Evolutionary conservation across 2,329 filamentous ascomycete genomes (phyloP).

Genomic region (Ambrosiella beaveri): DNA sequence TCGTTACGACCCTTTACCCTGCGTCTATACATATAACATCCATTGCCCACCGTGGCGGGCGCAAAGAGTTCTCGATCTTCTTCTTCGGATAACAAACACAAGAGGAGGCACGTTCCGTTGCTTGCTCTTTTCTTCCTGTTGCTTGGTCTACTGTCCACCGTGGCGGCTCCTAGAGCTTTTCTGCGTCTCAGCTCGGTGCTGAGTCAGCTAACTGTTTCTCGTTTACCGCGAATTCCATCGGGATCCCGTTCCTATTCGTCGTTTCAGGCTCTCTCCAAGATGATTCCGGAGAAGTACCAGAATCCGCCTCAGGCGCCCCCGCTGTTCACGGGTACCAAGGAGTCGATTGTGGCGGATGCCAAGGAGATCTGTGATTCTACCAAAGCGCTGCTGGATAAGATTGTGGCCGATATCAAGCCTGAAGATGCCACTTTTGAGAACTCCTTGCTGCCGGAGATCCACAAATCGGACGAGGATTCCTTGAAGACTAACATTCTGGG

Average conservation of each 20-base stretch:
- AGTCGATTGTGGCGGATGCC: conserved; percentile 49
- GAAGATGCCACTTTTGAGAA: conserved; percentile 36
- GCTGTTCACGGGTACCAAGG: conserved; percentile 57
- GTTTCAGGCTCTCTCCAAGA: conserved; percentile 20
- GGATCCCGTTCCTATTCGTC: conserved; percentile 15
- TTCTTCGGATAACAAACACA: not conserved
- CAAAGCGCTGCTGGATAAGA: conserved; percentile 46
- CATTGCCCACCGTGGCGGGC: not conserved
- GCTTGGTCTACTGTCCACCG: conserved; percentile 38
- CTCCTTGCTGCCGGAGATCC: conserved; percentile 49
- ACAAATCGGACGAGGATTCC: conserved; percentile 49
- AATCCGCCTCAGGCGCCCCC: conserved; percentile 64
- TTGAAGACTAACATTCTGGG: conserved; percentile 49
- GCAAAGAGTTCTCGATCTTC: not conserved
- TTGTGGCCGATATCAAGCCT: conserved; percentile 43
- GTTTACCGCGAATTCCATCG: conserved; percentile 15
- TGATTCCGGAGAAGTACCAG: conserved; percentile 50
- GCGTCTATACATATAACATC: not conserved
- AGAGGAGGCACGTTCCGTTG: conserved; percentile 7
- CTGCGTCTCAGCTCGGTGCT: conserved; percentile 41
- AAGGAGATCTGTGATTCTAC: conserved; percentile 47
- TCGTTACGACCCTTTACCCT: not conserved
- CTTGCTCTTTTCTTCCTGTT: conserved; percentile 38
- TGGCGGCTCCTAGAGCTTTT: conserved; percentile 46
- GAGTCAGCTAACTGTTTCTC: conserved; percentile 32